Evolutionary conservation across 371 early-diverging fungal species (phyloP).

Genomic region (Actinomortierella wolfii): DNA sequence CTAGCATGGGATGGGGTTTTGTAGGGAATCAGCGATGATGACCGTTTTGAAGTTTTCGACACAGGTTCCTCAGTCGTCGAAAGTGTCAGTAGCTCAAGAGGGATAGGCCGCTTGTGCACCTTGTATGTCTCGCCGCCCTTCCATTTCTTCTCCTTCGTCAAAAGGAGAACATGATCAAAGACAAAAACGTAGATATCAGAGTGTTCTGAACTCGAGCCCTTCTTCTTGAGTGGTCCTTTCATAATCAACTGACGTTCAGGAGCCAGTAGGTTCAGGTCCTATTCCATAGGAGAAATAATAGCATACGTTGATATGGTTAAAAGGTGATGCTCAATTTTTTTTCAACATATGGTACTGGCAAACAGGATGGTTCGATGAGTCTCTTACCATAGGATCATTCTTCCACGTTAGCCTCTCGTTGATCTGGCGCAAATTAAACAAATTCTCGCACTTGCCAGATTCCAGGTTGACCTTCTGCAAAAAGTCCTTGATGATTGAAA

Average conservation of each 20-base stretch:
- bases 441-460: conserved; percentile 86
- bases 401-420: conserved; percentile 58
- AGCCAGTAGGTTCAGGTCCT: conserved; percentile 77
- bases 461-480: conserved; percentile 80
- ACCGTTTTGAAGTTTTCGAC: conserved; percentile 29
- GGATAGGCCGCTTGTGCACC: conserved; percentile 75
- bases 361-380: too few relatives aligned
- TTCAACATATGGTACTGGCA: too few relatives aligned
- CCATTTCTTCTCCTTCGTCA: conserved; percentile 71
- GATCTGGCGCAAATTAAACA: conserved; percentile 67
- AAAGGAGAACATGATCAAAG: conserved; percentile 84
- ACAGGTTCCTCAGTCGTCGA: conserved; percentile 63
- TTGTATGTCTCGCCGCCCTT: conserved; percentile 63
- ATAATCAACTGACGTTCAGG: conserved; percentile 73
- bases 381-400: conserved; percentile 53
- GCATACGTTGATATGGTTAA: not conserved
- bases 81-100: conserved; percentile 72
- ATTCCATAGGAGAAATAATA: too few relatives aligned
- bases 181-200: conserved; percentile 77
- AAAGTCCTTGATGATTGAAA: conserved; percentile 67
- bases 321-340: too few relatives aligned
- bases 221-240: conserved; percentile 80
- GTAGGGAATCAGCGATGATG: conserved; percentile 48
- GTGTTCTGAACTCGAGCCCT: conserved; percentile 69
- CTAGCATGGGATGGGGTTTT: conserved; percentile 36